phyloP scores from a whole-genome alignment of 2,329 filamentous ascomycete species.

The Neospermospora avenae region DNA sequence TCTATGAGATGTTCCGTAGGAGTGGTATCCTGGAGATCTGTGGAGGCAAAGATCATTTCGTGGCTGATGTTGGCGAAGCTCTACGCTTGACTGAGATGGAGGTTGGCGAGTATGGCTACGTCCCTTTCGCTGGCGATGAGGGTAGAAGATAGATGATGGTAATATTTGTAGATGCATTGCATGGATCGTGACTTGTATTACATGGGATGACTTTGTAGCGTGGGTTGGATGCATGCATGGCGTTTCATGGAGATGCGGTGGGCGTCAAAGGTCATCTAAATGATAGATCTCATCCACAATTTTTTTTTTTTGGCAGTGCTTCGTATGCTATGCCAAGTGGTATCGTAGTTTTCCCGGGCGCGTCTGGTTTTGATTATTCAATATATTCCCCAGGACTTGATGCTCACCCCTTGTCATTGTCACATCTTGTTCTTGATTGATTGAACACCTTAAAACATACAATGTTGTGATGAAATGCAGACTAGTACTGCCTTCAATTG shows the following conservation, averaged over 20 bases:
- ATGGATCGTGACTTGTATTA: background rate
- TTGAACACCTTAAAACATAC: background rate
- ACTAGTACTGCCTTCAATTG: background rate
- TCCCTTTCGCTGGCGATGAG: slow-evolving; percentile 25
- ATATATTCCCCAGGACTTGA: background rate
- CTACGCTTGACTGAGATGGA: slow-evolving; percentile 76
- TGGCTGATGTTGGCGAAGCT: slow-evolving; percentile 80
- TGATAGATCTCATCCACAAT: background rate
- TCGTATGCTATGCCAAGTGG: background rate
- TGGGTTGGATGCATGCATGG: slow-evolving; percentile 13
- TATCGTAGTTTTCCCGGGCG: background rate
- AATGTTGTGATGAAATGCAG: background rate
- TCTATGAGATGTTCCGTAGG: slow-evolving; percentile 66
- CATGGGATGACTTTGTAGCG: slow-evolving; percentile 6
- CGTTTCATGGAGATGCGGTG: slow-evolving; percentile 3
- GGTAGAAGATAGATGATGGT: slow-evolving; percentile 15
- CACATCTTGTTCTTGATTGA: background rate
- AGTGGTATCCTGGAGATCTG: slow-evolving; percentile 84
- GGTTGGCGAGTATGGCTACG: slow-evolving; percentile 24
- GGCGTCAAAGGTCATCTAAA: background rate
- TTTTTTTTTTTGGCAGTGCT: background rate
- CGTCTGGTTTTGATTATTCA: too few species aligned
- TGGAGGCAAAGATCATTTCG: slow-evolving; percentile 76
- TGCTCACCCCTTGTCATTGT: background rate
- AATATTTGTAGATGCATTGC: background rate